A percentile compares a stretch with the other conserved stretches of the same genome.
Conservation (phyloP, 2,329 filamentous ascomycete species). For the Alternaria sp. region DNA sequence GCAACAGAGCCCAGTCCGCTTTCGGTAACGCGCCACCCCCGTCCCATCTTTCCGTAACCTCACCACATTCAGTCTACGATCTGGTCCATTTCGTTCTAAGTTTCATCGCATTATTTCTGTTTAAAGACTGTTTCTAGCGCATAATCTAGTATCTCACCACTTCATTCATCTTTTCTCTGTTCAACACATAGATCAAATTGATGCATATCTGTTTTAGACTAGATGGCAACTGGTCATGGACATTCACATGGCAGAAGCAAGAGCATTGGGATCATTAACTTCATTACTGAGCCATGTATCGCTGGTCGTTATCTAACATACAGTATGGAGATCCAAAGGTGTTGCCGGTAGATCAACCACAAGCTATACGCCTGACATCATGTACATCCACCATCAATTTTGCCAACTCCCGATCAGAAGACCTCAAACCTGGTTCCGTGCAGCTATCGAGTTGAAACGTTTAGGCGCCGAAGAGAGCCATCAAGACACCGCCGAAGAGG, state of each 20-base stretch:
- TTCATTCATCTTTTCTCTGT: no score
- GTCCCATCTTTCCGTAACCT: constrained; percentile 2
- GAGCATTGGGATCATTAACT: constrained; percentile 6
- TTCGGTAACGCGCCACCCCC: constrained; percentile 6
- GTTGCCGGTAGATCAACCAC: background rate
- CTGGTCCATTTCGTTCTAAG: background rate
- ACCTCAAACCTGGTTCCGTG: background rate
- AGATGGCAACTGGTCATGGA: background rate
- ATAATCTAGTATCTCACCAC: no score
- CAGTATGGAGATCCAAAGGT: background rate
- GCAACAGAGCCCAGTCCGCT: constrained; percentile 11
- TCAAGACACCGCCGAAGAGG: constrained; percentile 10
- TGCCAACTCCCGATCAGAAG: background rate
- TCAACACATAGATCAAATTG: background rate
- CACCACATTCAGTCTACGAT: background rate
- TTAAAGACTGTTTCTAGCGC: no score
- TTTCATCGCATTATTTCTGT: no score
- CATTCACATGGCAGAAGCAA: background rate
- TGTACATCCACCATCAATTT: background rate
- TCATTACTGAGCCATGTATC: background rate
- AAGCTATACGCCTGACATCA: background rate
- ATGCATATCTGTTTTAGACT: background rate
- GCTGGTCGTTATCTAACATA: background rate
- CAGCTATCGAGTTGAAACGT: background rate
- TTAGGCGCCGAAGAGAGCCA: constrained; percentile 18